phyloP scores from a whole-genome alignment of 2,329 filamentous ascomycete species.

The Coniochaeta hoffmannii region DNA sequence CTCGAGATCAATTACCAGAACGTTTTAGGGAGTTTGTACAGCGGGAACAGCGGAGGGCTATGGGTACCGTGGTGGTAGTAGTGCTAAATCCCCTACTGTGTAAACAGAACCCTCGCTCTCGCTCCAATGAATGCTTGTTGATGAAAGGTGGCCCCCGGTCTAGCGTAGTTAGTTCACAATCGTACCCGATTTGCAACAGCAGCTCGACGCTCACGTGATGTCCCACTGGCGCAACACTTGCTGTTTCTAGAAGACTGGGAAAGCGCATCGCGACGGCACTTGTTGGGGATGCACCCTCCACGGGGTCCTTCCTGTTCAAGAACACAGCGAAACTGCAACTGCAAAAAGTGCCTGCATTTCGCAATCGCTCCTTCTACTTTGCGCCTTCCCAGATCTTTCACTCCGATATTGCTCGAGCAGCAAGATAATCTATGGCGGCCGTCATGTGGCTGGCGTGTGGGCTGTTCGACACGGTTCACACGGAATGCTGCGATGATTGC shows the following conservation, averaged over 20 bases:
- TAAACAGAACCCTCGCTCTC: neutral
- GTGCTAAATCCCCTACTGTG: neutral
- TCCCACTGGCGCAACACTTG: neutral
- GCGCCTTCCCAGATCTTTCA: neutral
- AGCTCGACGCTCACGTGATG: neutral
- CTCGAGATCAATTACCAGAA: neutral
- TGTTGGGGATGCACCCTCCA: neutral
- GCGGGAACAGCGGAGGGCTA: neutral
- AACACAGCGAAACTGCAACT: neutral
- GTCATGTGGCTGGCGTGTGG: slow-evolving; percentile 13
- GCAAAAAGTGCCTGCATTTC: neutral
- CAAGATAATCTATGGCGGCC: slow-evolving; percentile 5
- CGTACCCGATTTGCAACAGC: too few species aligned
- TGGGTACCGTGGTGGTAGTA: neutral
- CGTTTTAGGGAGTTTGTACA: neutral
- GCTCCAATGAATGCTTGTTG: neutral
- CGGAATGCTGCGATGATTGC: slow-evolving; percentile 9
- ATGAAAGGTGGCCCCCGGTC: neutral
- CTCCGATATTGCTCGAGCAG: neutral
- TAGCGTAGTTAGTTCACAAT: too few species aligned
- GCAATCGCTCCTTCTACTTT: neutral
- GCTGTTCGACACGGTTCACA: slow-evolving; percentile 9
- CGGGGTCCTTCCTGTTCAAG: neutral
- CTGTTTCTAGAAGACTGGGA: neutral
- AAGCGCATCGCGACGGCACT: neutral